These are phyloP conservation scores for Dioszegia aurantiaca DNA, from an alignment of 768 basidiomycete species.

Conservation along the genomic window DNA sequence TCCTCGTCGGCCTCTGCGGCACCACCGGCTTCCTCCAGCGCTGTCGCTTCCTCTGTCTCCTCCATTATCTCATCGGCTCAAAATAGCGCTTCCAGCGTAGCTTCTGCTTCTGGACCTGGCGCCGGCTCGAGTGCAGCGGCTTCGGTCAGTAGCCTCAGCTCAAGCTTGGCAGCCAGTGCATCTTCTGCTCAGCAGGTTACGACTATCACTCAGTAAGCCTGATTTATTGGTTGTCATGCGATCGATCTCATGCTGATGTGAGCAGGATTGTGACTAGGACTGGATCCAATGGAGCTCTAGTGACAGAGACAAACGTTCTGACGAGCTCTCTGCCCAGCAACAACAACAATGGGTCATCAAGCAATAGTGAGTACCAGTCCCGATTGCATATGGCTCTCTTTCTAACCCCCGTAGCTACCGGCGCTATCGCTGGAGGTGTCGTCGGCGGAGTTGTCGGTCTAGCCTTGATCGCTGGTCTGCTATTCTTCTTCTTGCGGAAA, in stretches of 20 bases:
- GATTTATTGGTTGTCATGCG: too few relatives aligned
- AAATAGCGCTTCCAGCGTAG: background rate
- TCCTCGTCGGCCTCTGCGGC: background rate
- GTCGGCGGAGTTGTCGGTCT: conserved; percentile 44
- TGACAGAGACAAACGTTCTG: conserved; percentile 3
- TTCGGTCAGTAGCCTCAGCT: background rate
- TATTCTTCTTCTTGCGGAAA: conserved; percentile 37
- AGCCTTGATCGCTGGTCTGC: conserved; percentile 32
- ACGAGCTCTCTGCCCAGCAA: conserved; percentile 1
- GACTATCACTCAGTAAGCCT: conserved; percentile 7
- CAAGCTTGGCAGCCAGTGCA: conserved; percentile 9
- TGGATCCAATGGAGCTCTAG: conserved; percentile 5
- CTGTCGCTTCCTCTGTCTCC: conserved; percentile 11
- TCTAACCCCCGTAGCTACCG: conserved; percentile 23
- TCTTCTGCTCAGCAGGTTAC: conserved; percentile 1
- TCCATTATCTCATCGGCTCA: background rate
- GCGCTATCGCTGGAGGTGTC: conserved; percentile 44
- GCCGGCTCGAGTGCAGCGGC: background rate
- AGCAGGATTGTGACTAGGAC: conserved; percentile 14
- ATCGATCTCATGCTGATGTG: background rate
- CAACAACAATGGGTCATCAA: background rate
- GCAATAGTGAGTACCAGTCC: conserved; percentile 12
- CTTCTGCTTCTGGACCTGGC: conserved; percentile 7
- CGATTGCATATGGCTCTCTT: too few relatives aligned
- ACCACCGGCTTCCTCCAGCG: conserved; percentile 1